Evolutionary conservation across 805 yeast genomes (phyloP).

Genomic region (Yarrowia porcina): DNA sequence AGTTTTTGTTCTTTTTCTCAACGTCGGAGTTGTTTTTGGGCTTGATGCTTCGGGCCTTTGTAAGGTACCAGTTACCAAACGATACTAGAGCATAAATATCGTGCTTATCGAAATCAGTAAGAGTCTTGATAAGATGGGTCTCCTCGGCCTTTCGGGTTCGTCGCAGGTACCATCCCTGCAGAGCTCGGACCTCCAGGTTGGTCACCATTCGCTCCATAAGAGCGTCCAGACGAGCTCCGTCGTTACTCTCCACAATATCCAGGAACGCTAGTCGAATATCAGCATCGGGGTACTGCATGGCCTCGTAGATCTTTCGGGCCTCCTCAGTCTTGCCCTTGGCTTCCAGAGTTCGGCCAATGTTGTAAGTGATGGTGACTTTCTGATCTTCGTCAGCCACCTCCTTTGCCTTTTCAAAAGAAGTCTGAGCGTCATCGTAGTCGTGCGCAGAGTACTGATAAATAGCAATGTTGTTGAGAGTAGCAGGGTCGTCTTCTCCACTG

Average conservation of each 20-base stretch:
- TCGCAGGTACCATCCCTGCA: constrained; percentile 84
- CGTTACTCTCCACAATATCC: constrained; percentile 45
- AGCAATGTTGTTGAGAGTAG: constrained; percentile 76
- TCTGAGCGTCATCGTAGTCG: constrained; percentile 55
- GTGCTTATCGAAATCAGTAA: constrained; percentile 72
- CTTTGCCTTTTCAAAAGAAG: constrained; percentile 52
- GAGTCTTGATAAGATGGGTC: constrained; percentile 77
- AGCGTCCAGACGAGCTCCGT: constrained; percentile 49
- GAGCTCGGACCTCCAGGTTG: constrained; percentile 80
- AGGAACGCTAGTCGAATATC: constrained; percentile 66
- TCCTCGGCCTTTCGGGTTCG: constrained; percentile 51
- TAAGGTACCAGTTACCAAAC: constrained; percentile 79
- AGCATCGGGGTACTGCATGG: constrained; percentile 74
- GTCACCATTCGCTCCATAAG: constrained; percentile 55
- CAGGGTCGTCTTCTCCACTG: constrained; percentile 57
- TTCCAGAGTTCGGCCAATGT: constrained; percentile 74
- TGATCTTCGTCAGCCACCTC: constrained; percentile 28
- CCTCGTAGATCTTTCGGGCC: constrained; percentile 50
- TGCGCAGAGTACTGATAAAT: constrained; percentile 71
- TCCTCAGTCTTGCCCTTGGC: constrained; percentile 40
- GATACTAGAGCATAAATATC: constrained; percentile 88
- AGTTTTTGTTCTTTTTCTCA: constrained; percentile 67
- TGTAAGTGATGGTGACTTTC: constrained; percentile 54
- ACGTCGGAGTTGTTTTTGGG: constrained; percentile 46
- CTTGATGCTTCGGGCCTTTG: constrained; percentile 73